Base-by-base conservation (phyloP, 352 stramenopile species). In the Phytophthora lateralis region DNA sequence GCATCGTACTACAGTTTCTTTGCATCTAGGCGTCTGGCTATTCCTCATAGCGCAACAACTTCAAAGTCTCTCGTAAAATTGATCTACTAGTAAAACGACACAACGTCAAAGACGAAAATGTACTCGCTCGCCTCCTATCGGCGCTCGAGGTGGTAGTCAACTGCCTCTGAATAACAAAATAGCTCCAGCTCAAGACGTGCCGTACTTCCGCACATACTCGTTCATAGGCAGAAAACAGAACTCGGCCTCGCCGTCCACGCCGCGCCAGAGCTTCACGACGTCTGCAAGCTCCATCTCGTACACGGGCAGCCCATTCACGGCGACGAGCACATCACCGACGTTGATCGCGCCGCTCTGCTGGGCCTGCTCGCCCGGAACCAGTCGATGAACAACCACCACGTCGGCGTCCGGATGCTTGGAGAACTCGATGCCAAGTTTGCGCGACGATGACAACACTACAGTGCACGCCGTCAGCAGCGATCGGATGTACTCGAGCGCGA, bases 401-500 rank as follows among this genome's bases (percentile, higher is more conserved):
- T 83, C 71, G 4, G 72, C 65, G 11, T 69, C 71, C 2, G 55
- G 15, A 51, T 93, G 73, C 17, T 73, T 76, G 3, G 76, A 72
- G 60, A 95, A 93, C 73, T 91, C 78, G 39, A 95, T 88, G 9
- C 87, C 87, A 9, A 95, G 80, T 37, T 85, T 82, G 30, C 76
- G 71, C 18, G 74, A 73, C 9, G 80, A 78, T 15, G 91, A 86
- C 15, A 95, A 60, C 54, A 91, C 80, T 9, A 93, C 82, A 0
- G 86, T 93, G 49, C 83, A 92, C n/a, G 86, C 85, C 1, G 82
- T 91, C 26, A 93, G 52, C 7, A 95, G 82, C 21, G 84, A 93
- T 15, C 86, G 81, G 11, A 95, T 90, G 75, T 95, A 96, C 69
- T 96, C 87, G 46, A 96, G 67, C 30, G 85, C 87, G 54, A 96